Evolutionary conservation across 208 protist genomes (phyloP), one percentile per base, ranked within the genome.

Genomic region (Trypanosoma rangeli): DNA sequence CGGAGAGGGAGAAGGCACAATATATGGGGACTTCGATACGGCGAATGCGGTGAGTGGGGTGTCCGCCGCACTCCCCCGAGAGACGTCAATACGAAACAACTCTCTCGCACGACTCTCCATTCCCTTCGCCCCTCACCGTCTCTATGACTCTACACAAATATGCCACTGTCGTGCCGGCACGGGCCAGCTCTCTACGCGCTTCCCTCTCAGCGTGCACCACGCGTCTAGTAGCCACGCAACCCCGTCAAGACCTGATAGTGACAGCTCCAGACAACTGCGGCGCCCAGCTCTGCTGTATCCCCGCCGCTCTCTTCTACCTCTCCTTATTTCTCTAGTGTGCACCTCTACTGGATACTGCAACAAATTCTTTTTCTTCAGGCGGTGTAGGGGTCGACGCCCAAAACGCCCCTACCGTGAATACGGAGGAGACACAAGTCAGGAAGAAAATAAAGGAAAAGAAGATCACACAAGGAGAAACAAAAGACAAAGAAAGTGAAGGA

Each of bases 401-500:
- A 12, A 53, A 53, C 16, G 49, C 49, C 12, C n/a, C 49, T 53
- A 18, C 18, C 7, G 20, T 5, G 46, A 50, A 50, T 22, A 50
- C 13, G 46, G 46, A n/a, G 46, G 46, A 58, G 16, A 22, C 59
- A 29, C 56, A 62, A 35, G 39, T 58, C 70, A 57, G 33, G 33
- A 29, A 50, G 20, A 44, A 55, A 20, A 46, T 8, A 54, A 72
- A 64, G 68, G 55, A 68, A 69, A 64, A 48, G 63, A n/a, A 46
- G 52, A 37, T 35, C 42, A 33, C 31, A 3, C 55, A 42, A 46
- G 57, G 33, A 24, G 61, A 33, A 24, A 69, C 5, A 52, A 22
- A 18, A 50, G 37, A 63, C 28, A 55, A 76, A 22, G 24, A n/a
- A 52, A 48, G 7, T 39, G 18, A 54, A n/a, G 31, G 31, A 26